Base-by-base conservation (phyloP, 2,329 filamentous ascomycete genomes). In the Ciborinia camelliae region DNA sequence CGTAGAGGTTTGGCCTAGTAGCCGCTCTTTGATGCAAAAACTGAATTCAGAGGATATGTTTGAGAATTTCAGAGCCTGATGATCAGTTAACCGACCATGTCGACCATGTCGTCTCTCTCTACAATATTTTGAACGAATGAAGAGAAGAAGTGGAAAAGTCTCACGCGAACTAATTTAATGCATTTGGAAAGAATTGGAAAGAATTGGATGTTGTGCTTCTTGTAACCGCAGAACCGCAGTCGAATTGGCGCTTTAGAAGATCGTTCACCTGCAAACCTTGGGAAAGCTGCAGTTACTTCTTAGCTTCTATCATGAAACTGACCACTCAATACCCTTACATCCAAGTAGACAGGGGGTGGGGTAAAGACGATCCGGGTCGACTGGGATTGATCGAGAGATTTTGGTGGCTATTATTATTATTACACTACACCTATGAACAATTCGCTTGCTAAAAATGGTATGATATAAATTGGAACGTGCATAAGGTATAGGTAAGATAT, bases 121-220 rank as follows among this genome's bases (percentile, higher is more conserved):
- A 9, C 4, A 37, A 35, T 23, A 2, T 20, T 15, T 14, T 53
- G 30, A 37, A 15, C 51, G 6, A 53, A 37, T 53, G 51, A 53
- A n/a, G n/a, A n/a, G n/a, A n/a, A n/a, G n/a, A n/a, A n/a, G n/a
- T n/a, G n/a, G n/a, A n/a, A n/a, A n/a, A n/a, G n/a, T n/a, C n/a
- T n/a, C n/a, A n/a, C n/a, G n/a, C n/a, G n/a, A n/a, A n/a, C n/a
- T 18, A 18, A 18, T 18, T 20, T 43, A 4, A 43, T 15, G 14
- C 18, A 45, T 45, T 45, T 14, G 26, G 12, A 57, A 43, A 45
- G 54, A 37, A 57, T 45, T 14, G 26, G 12, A 57, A 43, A 45
- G 54, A 37, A 57, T 57, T 57, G 54, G 54, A 41, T 57, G 54
- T 7, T 45, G 54, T 57, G 39, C 26, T 23, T 57, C 39, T 57